Evolutionary conservation across 1,284 basidiomycete genomes (phyloP), one percentile per base, ranked within the genome.

Genomic region (Microbotryum lychnidis-dioicae): DNA sequence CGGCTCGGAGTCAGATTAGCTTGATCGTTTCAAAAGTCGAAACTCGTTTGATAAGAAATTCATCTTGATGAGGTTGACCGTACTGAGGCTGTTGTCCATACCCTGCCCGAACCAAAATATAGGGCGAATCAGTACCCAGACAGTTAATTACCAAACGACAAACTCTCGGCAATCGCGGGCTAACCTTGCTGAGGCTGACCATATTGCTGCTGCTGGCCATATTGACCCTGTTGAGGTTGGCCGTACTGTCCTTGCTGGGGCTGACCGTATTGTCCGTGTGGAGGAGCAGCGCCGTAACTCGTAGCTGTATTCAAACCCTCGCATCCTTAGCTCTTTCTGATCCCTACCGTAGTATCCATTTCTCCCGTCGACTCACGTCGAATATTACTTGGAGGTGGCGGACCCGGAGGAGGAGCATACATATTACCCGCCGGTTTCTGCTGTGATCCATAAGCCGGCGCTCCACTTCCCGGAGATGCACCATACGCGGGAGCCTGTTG

Each of bases 1-100:
- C 51, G 20, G 5, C 25, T 14, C 20, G 27, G 31, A 51, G 1
- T 53, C 29, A 14, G 14, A 49, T 23, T 20, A 25, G 45, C 37
- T 9, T 14, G 44, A 18, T 6, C 21, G 48, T 8, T 20, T 6
- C 16, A 42, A 1, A 31, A 18, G 27, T 31, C 31, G 8, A 8
- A 56, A 0, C 54, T n/a, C n/a, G n/a, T n/a, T n/a, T n/a, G 20
- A 27, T 20, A 16, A 14, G 50, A 2, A 29, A 27, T 8, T 12
- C 14, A 29, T 14, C 20, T 16, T 62, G 58, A 21, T 49, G 63
- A 51, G 63, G 65, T 31, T 62, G 63, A 23, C 57, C 56, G 45
- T 58, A 57, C 50, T 58, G 61, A 21, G 55, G 54, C 31, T 45
- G 66, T 44, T 65, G 68, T 42, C 69, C 56, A 14, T 45, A 46